Base-by-base conservation (phyloP, 2,329 filamentous ascomycete species). In the Phaeoacremonium minimum region DNA sequence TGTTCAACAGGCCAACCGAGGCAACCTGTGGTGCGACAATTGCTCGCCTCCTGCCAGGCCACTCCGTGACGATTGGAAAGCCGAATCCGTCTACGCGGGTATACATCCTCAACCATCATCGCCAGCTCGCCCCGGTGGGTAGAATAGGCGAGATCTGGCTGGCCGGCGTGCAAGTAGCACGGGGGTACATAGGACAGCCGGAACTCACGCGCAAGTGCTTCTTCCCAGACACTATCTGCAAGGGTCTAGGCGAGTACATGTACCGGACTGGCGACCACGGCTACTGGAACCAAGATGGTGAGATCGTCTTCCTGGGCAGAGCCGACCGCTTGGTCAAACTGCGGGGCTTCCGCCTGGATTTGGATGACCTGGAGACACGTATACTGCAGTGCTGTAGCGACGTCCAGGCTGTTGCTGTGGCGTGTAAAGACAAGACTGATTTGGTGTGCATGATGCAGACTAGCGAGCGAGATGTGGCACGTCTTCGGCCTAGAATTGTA, bases 131-230 rank as follows among this genome's bases (percentile, higher is more conserved):
- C 1, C 61, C 60, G 5, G 46, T 40, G 0, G 64, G 64, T 1
- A 52, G 53, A 1, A 46, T 63, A 15, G 67, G 67, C 2, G 57
- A 69, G 38, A 57, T 72, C 5, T 64, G 55, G 35, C 43, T 66
- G 3, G 58, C 64, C 2, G 67, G 68, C 4, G 50, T 67, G 1
- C 67, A 71, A 38, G 57, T 72, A 2, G 38, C 61, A 1, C 30
- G 18, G 4, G 65, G 66, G 4, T 73, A 73, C 42, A 39, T 67
- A 12, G 49, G 50, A 18, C 18, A 36, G n/a, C 48, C 53, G 1
- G 46, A 58, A 6, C 30, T 43, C 33, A 61, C 53, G 4, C 36
- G 16, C 0, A 37, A 47, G 4, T 32, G 47, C 8, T 66, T 67
- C 40, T 22, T 57, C 4, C 42, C 45, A 0, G 61, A 66, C 37